Evolutionary conservation across 228 moss, liverwort and hornwort species (phyloP), one percentile per base, ranked within the genome.

Genomic region (Sphagnum magellanicum): DNA sequence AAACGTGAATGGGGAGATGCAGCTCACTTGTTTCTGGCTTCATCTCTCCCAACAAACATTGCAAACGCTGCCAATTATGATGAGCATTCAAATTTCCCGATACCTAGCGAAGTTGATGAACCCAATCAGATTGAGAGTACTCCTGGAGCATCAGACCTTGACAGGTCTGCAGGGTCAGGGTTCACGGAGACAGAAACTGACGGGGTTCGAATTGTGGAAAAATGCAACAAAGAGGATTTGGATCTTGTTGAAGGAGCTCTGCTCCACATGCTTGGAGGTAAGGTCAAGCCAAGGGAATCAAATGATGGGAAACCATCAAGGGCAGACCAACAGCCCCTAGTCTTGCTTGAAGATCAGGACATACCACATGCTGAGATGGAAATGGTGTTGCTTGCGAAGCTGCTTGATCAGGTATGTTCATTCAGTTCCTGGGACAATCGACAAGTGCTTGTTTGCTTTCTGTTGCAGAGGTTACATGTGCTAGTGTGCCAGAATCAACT

Each of bases 211-310:
- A 61, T 82, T n/a, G 6, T 67, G 49, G 67, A 67, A 5, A 61
- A 73, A 68, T 81, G 65, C 73, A 59, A 68, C 12, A 55, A 14
- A 12, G 74, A 78, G 59, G 84, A 88, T 58, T 72, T 88, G 67
- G 75, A 82, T 68, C 77, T 82, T 0, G 65, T 88, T 58, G 85
- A 88, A 73, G 72, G 72, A 53, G 85, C 82, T 55, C 75, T 88
- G 8, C 59, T 80, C 52, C 74, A 69, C 5, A n/a, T 88, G 8
- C 72, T 88, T 68, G 72, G 51, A 0, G 71, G 76, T 67, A 32
- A 32, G 32, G 32, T 32, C 32, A 32, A 32, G 3, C 32, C 32
- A 32, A 32, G 32, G 32, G 32, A 32, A 32, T 32, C 32, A 32
- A 32, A 32, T 32, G 32, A 32, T 32, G 32, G 32, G 32, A 32